Evolutionary conservation across 2,329 filamentous ascomycete species (phyloP).

Genomic region (Scedosporium minutisporum): DNA sequence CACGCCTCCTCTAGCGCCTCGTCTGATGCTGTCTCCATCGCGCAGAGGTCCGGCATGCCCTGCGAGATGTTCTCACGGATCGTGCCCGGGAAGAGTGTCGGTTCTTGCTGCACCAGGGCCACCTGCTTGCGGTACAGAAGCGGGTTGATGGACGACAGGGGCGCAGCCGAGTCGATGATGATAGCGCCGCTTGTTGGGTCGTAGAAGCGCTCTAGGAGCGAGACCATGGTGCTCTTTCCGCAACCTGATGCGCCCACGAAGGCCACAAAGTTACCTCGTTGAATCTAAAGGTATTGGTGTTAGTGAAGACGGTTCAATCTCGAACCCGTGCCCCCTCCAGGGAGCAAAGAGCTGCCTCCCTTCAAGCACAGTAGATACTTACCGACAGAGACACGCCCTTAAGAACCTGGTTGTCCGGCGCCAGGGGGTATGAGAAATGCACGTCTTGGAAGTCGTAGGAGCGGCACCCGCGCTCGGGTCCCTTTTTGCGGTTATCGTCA

Average conservation of each 20-base stretch:
- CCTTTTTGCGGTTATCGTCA: slow-evolving; percentile 14
- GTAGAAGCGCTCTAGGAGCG: slow-evolving; percentile 36
- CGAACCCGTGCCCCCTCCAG: background rate
- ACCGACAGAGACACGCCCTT: slow-evolving; percentile 26
- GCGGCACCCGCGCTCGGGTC: slow-evolving; percentile 24
- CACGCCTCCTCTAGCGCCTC: slow-evolving; percentile 40
- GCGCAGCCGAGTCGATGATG: slow-evolving; percentile 18
- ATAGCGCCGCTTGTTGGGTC: slow-evolving; percentile 23
- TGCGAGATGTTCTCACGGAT: slow-evolving; percentile 47
- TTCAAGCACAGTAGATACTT: slow-evolving; percentile 12
- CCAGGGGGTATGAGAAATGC: slow-evolving; percentile 45
- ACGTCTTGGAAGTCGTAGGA: slow-evolving; percentile 38
- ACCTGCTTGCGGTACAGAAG: slow-evolving; percentile 22
- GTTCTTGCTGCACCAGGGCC: slow-evolving; percentile 31
- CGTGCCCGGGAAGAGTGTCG: slow-evolving; percentile 35
- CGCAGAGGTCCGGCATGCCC: slow-evolving; percentile 19
- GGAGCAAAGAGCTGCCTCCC: background rate
- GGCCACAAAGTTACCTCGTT: slow-evolving; percentile 38
- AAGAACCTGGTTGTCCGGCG: slow-evolving; percentile 24
- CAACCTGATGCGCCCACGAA: slow-evolving; percentile 49
- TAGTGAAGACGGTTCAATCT: background rate
- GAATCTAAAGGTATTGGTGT: slow-evolving; percentile 18
- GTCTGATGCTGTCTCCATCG: slow-evolving; percentile 14
- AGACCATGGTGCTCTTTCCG: slow-evolving; percentile 51
- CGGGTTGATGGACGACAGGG: slow-evolving; percentile 17